A percentile compares a stretch with the other conserved stretches of the same genome.
phyloP scores from a whole-genome alignment of 78 protist genomes.

The Dictyostelium capitatum region DNA sequence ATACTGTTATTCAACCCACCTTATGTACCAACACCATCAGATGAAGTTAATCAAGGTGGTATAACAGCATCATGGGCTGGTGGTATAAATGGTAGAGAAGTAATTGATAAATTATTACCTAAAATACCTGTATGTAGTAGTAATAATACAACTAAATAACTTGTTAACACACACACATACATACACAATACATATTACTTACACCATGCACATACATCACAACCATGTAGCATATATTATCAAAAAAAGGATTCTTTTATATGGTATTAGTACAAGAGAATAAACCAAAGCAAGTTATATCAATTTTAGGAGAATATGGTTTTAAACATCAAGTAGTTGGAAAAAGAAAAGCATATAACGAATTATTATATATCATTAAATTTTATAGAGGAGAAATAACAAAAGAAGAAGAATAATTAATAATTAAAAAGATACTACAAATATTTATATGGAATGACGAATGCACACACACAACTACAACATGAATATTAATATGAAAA shows the following conservation, averaged over 20 bases:
- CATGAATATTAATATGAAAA: not conserved
- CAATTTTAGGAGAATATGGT: conserved; percentile 19
- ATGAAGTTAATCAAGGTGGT: conserved; percentile 74
- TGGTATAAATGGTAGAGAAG: conserved; percentile 79
- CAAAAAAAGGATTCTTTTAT: conserved; percentile 72
- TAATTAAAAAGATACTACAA: not conserved
- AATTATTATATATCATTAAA: conserved; percentile 46
- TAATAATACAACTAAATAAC: not conserved
- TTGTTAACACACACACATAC: no score
- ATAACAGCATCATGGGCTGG: conserved; percentile 88
- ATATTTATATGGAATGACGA: not conserved
- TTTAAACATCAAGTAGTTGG: conserved; percentile 55
- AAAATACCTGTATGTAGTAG: conserved; percentile 53
- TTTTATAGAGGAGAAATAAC: conserved; percentile 16
- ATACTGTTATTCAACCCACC: conserved; percentile 88
- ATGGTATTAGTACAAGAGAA: conserved; percentile 82
- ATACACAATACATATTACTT: no score
- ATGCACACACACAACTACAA: not conserved
- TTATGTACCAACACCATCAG: conserved; percentile 87
- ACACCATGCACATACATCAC: no score
- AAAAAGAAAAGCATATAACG: conserved; percentile 52
- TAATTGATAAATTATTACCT: conserved; percentile 73
- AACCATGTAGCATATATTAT: conserved; percentile 53
- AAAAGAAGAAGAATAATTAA: no score
- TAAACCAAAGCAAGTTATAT: conserved; percentile 58